Base-by-base conservation (phyloP, 2,329 filamentous ascomycete species). In the Diplodia intermedia region DNA sequence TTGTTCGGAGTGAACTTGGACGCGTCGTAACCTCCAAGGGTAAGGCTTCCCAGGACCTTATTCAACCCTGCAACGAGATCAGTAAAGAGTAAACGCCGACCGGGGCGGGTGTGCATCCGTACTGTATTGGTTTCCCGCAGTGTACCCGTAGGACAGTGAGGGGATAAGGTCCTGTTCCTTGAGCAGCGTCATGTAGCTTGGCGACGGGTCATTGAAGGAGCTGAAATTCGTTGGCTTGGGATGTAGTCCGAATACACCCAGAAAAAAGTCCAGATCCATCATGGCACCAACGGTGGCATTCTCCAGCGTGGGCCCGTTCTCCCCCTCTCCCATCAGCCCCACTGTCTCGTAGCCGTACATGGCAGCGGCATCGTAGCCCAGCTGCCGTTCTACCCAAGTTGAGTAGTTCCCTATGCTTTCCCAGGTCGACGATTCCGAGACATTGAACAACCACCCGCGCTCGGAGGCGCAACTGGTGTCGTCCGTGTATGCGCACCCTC, bases 221-320 rank as follows among this genome's bases (percentile, higher is more conserved):
- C 77, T 75, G 71, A 83, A 82, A 69, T 81, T 82, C 43, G 74
- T 74, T 0, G 78, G 73, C 36, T 75, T 74, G 3, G 76, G 74
- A 2, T 77, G 76, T 18, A 83, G 69, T 0, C 80, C 79, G 4
- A 83, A 72, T 14, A 69, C 69, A 6, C 82, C 81, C 2, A 82
- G 66, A 65, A 75, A 81, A 70, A 78, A 81, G 56, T 76, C 72
- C 47, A 75, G 71, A 2, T 75, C 73, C 1, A 73, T 73, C 33
- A 80, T 76, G 8, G 75, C 76, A 11, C 76, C 80, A 3, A 82
- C 72, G 29, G 79, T 73, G 68, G 80, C 77, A 63, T 78, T 73
- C 5, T 73, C 67, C 31, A 80, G 54, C 14, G 71, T 71, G 9
- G 74, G 72, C 50, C 61, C 78, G 12, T 70, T 71, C 53, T 74